Base-by-base conservation (phyloP, 345 rosid species). In the Gynandropsis gynandra region DNA sequence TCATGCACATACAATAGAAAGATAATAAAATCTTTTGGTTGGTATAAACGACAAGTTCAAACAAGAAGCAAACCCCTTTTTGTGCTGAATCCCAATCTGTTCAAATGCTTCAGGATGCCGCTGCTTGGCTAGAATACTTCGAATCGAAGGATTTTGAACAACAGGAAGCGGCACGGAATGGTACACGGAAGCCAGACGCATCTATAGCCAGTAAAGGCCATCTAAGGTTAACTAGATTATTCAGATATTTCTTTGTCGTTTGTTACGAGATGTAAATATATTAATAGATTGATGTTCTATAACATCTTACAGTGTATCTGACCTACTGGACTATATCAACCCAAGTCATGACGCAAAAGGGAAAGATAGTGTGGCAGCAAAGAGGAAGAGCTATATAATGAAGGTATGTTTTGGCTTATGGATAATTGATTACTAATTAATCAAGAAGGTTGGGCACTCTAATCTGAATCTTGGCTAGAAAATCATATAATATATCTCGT, bases 181-280 rank as follows among this genome's bases (percentile, higher is more conserved):
- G 98, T 68, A 81, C 96, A 60, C 79, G 70, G 50, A 92, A 87
- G 78, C 98, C 96, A 50, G 98, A 87, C 75, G 95, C 96, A 50
- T 87, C 98, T 53, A 92, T 92, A 56, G 98, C 98, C 68, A 85
- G 98, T 80, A 92, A 92, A 79, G 98, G 98, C 50, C 98, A 92
- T 64, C 73, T 92, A 52, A 92, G 98, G 98, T 92, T 68, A 72
- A 40, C 36, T 34, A 41, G 34, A 5, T 47, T 59, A 21, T 55
- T 47, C 52, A 10, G 24, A 32, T 15, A 12, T 65, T 42, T 52
- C 19, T 64, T 20, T 52, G 45, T 40, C 11, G 45, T 21, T 42
- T 58, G 19, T 54, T 48, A 54, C 21, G 40, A 39, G 38, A 45
- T 58, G 33, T 52, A 59, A 65, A 39, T 40, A 38, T 16, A 42